phyloP scores from a whole-genome alignment of 768 basidiomycete species.

The Xanthoconium stramineum region DNA sequence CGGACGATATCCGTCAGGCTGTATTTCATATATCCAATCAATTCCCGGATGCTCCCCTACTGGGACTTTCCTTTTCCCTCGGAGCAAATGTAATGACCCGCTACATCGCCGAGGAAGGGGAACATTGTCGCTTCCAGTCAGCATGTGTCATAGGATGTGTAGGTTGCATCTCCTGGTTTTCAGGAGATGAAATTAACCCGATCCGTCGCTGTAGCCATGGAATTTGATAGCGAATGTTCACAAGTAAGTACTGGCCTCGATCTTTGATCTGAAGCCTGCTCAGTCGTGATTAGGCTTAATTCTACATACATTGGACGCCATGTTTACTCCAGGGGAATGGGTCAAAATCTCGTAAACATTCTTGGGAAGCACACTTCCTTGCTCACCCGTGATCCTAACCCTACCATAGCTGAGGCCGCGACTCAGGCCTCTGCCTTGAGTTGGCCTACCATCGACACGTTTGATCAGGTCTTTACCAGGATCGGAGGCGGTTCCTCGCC shows the following conservation, averaged over 20 bases:
- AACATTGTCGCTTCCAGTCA: conserved; percentile 54
- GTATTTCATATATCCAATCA: conserved; percentile 66
- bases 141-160: conserved; percentile 76
- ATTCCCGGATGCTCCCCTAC: conserved; percentile 77
- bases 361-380: conserved; percentile 48
- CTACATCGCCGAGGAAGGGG: conserved; percentile 84
- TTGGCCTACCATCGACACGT: conserved; percentile 51
- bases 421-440: conserved; percentile 45
- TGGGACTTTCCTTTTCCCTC: conserved; percentile 91
- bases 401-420: conserved; percentile 48
- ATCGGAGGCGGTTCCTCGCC: conserved; percentile 67
- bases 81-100: conserved; percentile 90
- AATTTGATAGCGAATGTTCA: conserved; percentile 37
- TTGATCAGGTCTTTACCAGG: conserved; percentile 64
- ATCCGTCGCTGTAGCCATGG: conserved; percentile 43
- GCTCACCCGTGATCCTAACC: conserved; percentile 50
- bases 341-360: conserved; percentile 61
- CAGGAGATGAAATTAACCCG: conserved; percentile 8
- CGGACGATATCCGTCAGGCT: conserved; percentile 83
- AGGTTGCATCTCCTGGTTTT: conserved; percentile 31
- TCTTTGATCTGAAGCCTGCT: conserved; percentile 6
- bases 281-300: conserved; percentile 43
- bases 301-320: conserved; percentile 53
- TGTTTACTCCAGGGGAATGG: conserved; percentile 80
- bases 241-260: conserved; percentile 26